phyloP scores from a whole-genome alignment of 2,329 filamentous ascomycete genomes.

The Metarhizium robertsii region DNA sequence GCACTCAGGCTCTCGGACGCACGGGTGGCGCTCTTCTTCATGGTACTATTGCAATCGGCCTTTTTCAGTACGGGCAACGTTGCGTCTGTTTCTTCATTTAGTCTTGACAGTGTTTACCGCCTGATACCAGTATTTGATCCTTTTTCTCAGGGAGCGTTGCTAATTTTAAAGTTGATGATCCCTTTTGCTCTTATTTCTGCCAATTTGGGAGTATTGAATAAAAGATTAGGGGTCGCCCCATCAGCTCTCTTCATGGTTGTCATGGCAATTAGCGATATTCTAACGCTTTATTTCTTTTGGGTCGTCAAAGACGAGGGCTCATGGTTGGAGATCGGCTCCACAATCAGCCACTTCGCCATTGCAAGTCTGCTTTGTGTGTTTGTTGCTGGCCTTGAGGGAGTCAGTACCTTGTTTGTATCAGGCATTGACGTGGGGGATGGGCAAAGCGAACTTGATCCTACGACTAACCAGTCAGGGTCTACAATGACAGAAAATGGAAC shows the following conservation, averaged over 20 bases:
- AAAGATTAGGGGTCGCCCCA: constrained; percentile 71
- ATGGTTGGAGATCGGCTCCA: constrained; percentile 96
- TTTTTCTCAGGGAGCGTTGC: constrained; percentile 78
- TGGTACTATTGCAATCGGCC: constrained; percentile 85
- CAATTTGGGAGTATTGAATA: constrained; percentile 89
- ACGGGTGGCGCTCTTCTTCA: constrained; percentile 87
- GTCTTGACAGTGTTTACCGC: constrained; percentile 78
- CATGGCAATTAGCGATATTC: constrained; percentile 81
- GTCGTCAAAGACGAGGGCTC: constrained; percentile 93
- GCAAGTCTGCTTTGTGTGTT: constrained; percentile 85
- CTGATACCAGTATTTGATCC: constrained; percentile 90
- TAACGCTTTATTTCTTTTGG: constrained; percentile 96
- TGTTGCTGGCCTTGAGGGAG: constrained; percentile 75
- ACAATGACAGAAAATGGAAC: neutral
- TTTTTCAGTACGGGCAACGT: constrained; percentile 98
- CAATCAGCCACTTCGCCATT: constrained; percentile 92
- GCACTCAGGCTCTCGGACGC: constrained; percentile 72
- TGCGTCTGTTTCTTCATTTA: constrained; percentile 88
- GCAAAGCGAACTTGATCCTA: neutral
- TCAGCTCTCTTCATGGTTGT: constrained; percentile 90
- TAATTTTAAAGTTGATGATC: constrained; percentile 83
- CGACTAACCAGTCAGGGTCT: neutral
- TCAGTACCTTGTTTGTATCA: constrained; percentile 73
- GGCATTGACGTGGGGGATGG: constrained; percentile 60
- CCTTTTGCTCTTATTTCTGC: constrained; percentile 89